Evolutionary conservation across 805 yeast genomes (phyloP).

Genomic region (Suhomyces pyralidae): DNA sequence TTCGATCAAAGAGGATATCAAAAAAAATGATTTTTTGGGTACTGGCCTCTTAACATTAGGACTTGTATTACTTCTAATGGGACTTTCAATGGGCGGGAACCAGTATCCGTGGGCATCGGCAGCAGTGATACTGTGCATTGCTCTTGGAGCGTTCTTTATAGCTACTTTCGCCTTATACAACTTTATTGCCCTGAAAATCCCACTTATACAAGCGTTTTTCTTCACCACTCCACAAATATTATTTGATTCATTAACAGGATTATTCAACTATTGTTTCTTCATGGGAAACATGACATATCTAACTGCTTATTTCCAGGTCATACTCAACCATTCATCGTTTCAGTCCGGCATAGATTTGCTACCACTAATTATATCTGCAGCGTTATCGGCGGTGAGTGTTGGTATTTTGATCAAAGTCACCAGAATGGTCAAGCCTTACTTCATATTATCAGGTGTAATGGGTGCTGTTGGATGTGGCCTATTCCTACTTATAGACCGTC

Average conservation of each 20-base stretch:
- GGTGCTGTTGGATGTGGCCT: slow-evolving; percentile 10
- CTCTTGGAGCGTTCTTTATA: slow-evolving; percentile 14
- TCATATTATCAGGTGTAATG: slow-evolving; percentile 9
- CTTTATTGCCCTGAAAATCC: slow-evolving; percentile 13
- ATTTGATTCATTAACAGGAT: slow-evolving; percentile 13
- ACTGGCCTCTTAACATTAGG: slow-evolving; percentile 15
- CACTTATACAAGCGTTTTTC: slow-evolving; percentile 13
- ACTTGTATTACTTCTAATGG: slow-evolving; percentile 16
- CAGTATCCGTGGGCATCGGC: slow-evolving; percentile 19
- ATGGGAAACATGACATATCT: slow-evolving; percentile 8
- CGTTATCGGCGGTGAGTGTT: slow-evolving; percentile 8
- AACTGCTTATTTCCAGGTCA: slow-evolving; percentile 13
- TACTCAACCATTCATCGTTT: slow-evolving; percentile 8
- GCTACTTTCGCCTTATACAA: slow-evolving; percentile 15
- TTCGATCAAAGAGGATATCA: slow-evolving; percentile 11
- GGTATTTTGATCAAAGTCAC: slow-evolving; percentile 11
- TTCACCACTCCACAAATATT: slow-evolving; percentile 14
- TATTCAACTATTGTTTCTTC: slow-evolving; percentile 14
- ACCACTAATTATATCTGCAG: slow-evolving; percentile 12
- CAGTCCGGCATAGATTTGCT: slow-evolving; percentile 13
- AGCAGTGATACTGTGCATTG: slow-evolving; percentile 14
- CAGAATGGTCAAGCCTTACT: slow-evolving; percentile 10
- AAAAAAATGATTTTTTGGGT: slow-evolving; percentile 18
- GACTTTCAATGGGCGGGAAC: slow-evolving; percentile 19
- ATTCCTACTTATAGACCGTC: slow-evolving; percentile 5